Conservation (phyloP, 192 early-diverging fungal genomes). For the Phlyctochytrium arcticum region DNA sequence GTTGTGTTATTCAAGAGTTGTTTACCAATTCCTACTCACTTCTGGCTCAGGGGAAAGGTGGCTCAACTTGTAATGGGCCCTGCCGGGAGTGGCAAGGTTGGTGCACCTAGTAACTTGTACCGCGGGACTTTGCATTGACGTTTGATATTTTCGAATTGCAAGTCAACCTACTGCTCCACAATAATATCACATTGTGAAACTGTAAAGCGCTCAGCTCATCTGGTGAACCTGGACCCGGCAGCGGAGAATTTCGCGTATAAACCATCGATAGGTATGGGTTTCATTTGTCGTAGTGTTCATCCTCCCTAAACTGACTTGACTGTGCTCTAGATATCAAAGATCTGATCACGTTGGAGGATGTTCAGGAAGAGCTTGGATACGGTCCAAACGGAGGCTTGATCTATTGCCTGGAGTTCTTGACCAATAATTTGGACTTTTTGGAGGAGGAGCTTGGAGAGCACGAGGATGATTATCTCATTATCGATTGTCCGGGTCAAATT, state of each 20-base stretch:
- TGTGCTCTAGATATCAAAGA: constrained; percentile 79
- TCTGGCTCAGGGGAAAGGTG: constrained; percentile 34
- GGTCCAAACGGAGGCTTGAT: constrained; percentile 97
- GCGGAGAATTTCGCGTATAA: constrained; percentile 95
- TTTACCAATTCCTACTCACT: background rate
- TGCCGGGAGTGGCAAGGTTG: constrained; percentile 84
- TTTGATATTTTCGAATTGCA: too few species aligned
- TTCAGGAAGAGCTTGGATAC: constrained; percentile 94
- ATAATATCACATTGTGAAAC: constrained; percentile 92
- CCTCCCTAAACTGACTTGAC: background rate
- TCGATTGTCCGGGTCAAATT: constrained; percentile 98
- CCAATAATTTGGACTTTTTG: constrained; percentile 95
- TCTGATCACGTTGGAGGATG: constrained; percentile 95
- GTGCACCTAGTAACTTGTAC: background rate
- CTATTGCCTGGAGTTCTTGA: constrained; percentile 91
- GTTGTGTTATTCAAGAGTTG: background rate
- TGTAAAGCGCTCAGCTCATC: constrained; percentile 75
- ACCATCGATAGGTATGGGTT: constrained; percentile 71
- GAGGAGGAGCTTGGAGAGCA: constrained; percentile 67
- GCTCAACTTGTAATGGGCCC: constrained; percentile 97
- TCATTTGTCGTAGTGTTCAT: background rate
- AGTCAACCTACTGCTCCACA: constrained; percentile 92
- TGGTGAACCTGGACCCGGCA: constrained; percentile 97
- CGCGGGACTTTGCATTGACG: too few species aligned
- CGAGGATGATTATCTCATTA: constrained; percentile 94